Conservation (phyloP, 768 basidiomycete species). For the Trichaptum fuscoviolaceum region DNA sequence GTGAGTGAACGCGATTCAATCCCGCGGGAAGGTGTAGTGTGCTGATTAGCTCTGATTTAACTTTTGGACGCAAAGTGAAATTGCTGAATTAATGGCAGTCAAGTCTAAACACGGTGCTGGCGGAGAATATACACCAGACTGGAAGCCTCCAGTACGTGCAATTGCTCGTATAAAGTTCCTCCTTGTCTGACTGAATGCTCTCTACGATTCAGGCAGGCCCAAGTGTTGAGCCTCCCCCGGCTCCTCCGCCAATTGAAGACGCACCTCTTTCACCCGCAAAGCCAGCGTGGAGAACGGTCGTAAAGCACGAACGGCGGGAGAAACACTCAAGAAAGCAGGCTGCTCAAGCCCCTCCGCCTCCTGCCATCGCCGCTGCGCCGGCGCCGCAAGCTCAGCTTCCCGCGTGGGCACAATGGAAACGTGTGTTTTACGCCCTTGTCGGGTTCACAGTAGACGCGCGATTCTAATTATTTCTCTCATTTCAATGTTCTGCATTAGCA, state of each 20-base stretch:
- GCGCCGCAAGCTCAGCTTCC: constrained; percentile 51
- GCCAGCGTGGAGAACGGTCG: constrained; percentile 71
- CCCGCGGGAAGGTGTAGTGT: not conserved
- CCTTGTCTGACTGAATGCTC: not conserved
- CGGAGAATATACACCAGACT: constrained; percentile 73
- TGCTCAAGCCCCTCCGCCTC: constrained; percentile 31
- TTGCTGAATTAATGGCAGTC: constrained; percentile 76
- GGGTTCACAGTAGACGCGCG: not conserved
- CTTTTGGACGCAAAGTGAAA: constrained; percentile 48
- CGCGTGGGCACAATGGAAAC: constrained; percentile 86
- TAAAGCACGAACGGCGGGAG: constrained; percentile 54
- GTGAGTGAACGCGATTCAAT: constrained; percentile 27
- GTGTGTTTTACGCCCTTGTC: constrained; percentile 35
- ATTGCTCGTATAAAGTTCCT: not conserved
- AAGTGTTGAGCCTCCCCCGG: constrained; percentile 23
- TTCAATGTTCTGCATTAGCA: constrained; percentile 33
- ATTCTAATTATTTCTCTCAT: constrained; percentile 6
- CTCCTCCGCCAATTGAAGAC: constrained; percentile 36
- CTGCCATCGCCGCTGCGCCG: constrained; percentile 33
- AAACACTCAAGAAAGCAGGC: constrained; percentile 38
- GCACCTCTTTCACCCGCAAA: constrained; percentile 44
- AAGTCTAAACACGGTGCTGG: constrained; percentile 79
- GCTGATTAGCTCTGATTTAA: not conserved
- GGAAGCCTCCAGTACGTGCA: constrained; percentile 53
- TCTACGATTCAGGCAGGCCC: not conserved